Conservation (phyloP, 1,284 basidiomycete genomes). For the Jaminaea rosea region DNA sequence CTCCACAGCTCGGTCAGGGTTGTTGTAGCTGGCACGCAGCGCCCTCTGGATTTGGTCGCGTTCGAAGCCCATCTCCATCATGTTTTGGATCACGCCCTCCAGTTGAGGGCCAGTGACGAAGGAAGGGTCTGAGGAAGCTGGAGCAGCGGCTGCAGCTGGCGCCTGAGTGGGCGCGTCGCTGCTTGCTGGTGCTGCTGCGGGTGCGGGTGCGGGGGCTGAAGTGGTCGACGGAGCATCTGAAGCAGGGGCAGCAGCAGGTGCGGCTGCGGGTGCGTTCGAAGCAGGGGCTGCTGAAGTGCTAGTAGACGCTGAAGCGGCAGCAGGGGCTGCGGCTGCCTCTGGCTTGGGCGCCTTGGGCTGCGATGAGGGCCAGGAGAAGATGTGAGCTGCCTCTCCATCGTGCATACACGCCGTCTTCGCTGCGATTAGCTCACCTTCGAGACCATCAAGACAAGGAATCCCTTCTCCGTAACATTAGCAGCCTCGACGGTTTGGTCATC, state of each 20-base stretch:
- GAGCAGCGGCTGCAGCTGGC: constrained; percentile 16
- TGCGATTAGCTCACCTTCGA: constrained; percentile 62
- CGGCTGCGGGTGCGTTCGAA: constrained; percentile 13
- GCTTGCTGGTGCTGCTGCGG: constrained; percentile 27
- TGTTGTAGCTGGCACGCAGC: constrained; percentile 89
- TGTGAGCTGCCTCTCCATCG: neutral
- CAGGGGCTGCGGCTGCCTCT: constrained; percentile 25
- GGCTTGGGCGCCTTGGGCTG: constrained; percentile 26
- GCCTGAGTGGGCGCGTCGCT: constrained; percentile 6
- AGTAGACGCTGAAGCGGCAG: constrained; percentile 11
- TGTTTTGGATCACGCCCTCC: constrained; percentile 42
- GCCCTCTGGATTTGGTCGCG: constrained; percentile 74
- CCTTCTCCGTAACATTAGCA: constrained; percentile 93
- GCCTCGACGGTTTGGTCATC: constrained; percentile 82
- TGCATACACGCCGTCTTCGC: neutral
- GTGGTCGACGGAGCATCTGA: constrained; percentile 38
- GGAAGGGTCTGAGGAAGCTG: neutral
- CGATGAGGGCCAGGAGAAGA: neutral
- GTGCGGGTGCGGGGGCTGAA: neutral
- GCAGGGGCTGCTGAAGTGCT: no score
- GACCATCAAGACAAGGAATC: constrained; percentile 97
- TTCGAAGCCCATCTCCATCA: constrained; percentile 84
- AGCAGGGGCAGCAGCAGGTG: constrained; percentile 46
- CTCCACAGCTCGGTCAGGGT: constrained; percentile 94
- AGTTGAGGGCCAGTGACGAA: constrained; percentile 29